Conservation (phyloP, 768 basidiomycete genomes). For the Hypholoma fasciculare region DNA sequence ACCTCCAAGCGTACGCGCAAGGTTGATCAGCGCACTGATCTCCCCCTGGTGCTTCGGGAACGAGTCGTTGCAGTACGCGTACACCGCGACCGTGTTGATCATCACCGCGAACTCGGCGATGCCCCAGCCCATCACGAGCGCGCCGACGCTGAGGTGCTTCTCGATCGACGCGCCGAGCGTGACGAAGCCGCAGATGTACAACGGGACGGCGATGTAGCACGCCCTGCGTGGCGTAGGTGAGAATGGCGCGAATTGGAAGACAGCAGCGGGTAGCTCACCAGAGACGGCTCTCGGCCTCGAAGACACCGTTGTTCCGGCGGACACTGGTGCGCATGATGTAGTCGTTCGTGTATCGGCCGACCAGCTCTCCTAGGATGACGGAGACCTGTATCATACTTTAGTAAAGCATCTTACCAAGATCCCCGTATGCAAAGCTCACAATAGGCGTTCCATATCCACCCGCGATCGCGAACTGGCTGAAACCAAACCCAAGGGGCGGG, state of each 20-base stretch:
- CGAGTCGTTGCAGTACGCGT: conserved; percentile 36
- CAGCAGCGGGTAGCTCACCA: conserved; percentile 37
- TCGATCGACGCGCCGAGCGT: conserved; percentile 56
- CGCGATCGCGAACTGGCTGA: conserved; percentile 48
- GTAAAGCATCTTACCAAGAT: not conserved
- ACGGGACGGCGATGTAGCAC: conserved; percentile 55
- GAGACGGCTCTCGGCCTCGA: conserved; percentile 60
- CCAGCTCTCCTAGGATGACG: conserved; percentile 51
- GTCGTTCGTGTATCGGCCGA: conserved; percentile 55
- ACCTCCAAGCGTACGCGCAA: conserved; percentile 55
- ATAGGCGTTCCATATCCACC: conserved; percentile 58
- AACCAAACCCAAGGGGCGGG: conserved; percentile 54
- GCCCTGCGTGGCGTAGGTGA: conserved; percentile 37
- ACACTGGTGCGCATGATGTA: conserved; percentile 47
- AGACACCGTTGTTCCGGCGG: conserved; percentile 53
- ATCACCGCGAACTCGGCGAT: conserved; percentile 56
- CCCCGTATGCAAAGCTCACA: conserved; percentile 27
- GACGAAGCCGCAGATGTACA: conserved; percentile 66
- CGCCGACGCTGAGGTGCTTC: conserved; percentile 50
- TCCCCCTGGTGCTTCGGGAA: conserved; percentile 46
- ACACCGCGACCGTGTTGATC: conserved; percentile 64
- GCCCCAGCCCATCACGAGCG: conserved; percentile 68
- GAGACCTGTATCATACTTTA: conserved; percentile 36
- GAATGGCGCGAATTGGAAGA: not conserved
- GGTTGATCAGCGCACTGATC: conserved; percentile 60